phyloP scores from a whole-genome alignment of 2,329 filamentous ascomycete species.

The Colletotrichum camelliae region DNA sequence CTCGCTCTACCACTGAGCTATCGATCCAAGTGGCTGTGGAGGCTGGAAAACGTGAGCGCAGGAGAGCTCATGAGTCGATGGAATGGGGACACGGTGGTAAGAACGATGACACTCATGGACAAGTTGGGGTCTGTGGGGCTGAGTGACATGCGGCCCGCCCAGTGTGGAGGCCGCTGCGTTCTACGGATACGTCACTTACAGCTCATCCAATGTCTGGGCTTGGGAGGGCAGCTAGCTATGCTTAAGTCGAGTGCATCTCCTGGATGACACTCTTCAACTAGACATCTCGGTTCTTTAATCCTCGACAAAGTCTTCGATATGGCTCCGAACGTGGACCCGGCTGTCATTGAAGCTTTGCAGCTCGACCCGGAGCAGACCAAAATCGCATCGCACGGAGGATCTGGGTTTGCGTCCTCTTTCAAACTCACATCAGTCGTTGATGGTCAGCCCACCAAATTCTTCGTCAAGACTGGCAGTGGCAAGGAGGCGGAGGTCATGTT shows the following conservation, averaged over 20 bases:
- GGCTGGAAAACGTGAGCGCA: fast-evolving
- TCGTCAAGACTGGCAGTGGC: conserved; percentile 74
- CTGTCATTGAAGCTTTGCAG: conserved; percentile 64
- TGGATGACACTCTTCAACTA: not conserved
- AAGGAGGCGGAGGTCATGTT: conserved; percentile 72
- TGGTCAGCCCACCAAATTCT: conserved; percentile 62
- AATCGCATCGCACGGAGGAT: conserved; percentile 67
- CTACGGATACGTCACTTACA: conserved; percentile 9
- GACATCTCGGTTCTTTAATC: not conserved
- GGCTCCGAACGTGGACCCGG: conserved; percentile 60
- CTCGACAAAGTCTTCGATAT: not conserved
- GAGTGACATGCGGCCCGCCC: not conserved
- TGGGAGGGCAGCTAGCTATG: not conserved
- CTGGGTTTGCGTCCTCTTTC: conserved; percentile 72
- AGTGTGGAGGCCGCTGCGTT: not conserved
- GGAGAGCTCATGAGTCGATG: not conserved
- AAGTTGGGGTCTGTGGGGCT: not conserved
- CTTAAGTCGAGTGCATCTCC: not conserved
- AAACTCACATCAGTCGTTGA: conserved; percentile 55
- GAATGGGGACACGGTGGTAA: not conserved
- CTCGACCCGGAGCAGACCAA: conserved; percentile 60
- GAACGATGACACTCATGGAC: not conserved
- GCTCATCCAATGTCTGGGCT: conserved; percentile 3
- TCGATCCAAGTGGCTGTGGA: conserved; percentile 8
- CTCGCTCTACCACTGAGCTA: conserved; percentile 24